Evolutionary conservation across 2,329 filamentous ascomycete genomes (phyloP).

Genomic region (Fusarium guadeloupense): DNA sequence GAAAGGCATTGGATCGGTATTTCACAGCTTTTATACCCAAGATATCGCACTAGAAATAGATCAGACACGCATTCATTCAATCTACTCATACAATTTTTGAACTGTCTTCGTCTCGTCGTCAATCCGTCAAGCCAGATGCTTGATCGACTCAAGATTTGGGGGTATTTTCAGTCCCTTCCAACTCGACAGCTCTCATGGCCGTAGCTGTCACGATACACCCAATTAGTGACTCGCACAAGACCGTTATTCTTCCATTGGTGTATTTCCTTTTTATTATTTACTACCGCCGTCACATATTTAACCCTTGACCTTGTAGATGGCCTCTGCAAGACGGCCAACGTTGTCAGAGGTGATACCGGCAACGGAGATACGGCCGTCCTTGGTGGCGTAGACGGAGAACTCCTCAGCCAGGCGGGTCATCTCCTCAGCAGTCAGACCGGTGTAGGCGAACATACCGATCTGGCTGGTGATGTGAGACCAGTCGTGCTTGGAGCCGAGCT

Average conservation of each 20-base stretch:
- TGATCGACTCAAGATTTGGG: slow-evolving; percentile 35
- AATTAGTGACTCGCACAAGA: slow-evolving; percentile 1
- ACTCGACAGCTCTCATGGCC: slow-evolving; percentile 25
- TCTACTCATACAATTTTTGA: slow-evolving; percentile 41
- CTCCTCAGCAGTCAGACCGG: slow-evolving; percentile 87
- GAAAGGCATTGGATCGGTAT: neutral
- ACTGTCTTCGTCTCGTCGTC: slow-evolving; percentile 35
- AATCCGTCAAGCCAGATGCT: slow-evolving; percentile 15
- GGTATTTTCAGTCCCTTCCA: slow-evolving; percentile 40
- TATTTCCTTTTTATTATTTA: neutral
- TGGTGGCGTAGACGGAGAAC: slow-evolving; percentile 97
- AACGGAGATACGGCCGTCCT: slow-evolving; percentile 87
- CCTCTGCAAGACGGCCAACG: slow-evolving; percentile 81
- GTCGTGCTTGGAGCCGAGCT: slow-evolving; percentile 93
- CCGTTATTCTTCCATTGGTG: neutral
- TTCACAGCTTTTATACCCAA: slow-evolving; percentile 5
- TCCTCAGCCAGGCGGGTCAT: slow-evolving; percentile 93
- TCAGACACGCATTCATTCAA: slow-evolving; percentile 22
- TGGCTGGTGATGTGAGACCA: slow-evolving; percentile 99
- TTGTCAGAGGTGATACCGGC: slow-evolving; percentile 84
- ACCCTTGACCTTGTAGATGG: slow-evolving; percentile 85
- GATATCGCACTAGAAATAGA: neutral
- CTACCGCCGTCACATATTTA: slow-evolving; percentile 46
- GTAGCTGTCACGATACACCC: slow-evolving; percentile 28
- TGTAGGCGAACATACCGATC: slow-evolving; percentile 99